Base-by-base conservation (phyloP, 164 flowering plant species). In the Piper longum region DNA sequence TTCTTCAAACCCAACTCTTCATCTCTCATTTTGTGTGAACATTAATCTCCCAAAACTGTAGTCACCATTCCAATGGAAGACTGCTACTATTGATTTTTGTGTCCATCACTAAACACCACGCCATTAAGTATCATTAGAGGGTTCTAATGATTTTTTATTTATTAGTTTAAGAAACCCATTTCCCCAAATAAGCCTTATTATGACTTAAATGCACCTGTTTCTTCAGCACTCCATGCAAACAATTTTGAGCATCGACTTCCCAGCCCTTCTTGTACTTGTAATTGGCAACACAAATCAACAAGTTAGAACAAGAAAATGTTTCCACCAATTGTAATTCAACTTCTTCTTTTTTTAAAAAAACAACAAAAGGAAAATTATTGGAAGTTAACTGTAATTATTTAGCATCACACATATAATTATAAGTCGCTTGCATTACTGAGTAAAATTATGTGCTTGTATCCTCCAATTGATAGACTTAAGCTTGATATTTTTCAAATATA, bases 1-100 rank as follows among this genome's bases (percentile, higher is more conserved):
- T 65, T 66, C 83, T 81, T 81, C 65, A 69, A 77, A 65, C 73
- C 72, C 74, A 81, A 80, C 78, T 73, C 75, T 77, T 56, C 72
- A 26, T 62, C n/a, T 74, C 85, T 75, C 77, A 51, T 82, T 69
- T 74, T 59, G 61, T 69, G 82, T 64, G 68, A 73, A 70, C 70
- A 70, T 58, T 71, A 62, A 70, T 26, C 64, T 40, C 67, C 52
- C 41, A 54, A 62, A 60, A 57, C 60, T 26, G 39, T 41, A 51
- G 41, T 56, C 61, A 67, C 59, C 62, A 64, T 64, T 68, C 62
- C 67, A 52, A 59, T n/a, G 60, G 56, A 41, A 17, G 39, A 66
- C n/a, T 66, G 12, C 19, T 14, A 16, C 5, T 18, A 13, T 41
- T 55, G 41, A 54, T 55, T 5, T 17, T n/a, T 16, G 42, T 57